Conservation (phyloP, 164 flowering plant genomes). For the Dillenia suffruticosa region DNA sequence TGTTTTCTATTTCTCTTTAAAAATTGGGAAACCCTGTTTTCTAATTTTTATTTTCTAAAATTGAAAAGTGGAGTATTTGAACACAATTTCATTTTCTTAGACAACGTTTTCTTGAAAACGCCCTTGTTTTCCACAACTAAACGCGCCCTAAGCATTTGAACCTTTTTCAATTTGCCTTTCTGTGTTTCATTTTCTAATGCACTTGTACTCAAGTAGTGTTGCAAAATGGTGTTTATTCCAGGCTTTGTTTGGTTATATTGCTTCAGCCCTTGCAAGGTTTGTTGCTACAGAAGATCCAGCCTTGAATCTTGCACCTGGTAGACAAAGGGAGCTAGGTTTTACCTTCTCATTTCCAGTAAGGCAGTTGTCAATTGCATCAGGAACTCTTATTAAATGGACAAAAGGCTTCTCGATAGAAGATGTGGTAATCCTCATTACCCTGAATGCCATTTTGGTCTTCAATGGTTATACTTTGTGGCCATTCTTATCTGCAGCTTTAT, state of each 20-base stretch:
- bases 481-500: too few species aligned
- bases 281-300: conserved; percentile 73
- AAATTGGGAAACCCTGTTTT: too few species aligned
- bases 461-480: too few species aligned
- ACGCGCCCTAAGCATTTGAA: too few species aligned
- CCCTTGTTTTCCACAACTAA: too few species aligned
- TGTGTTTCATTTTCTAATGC: background rate
- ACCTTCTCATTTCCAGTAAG: conserved; percentile 96
- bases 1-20: too few species aligned
- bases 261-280: conserved; percentile 72
- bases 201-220: background rate
- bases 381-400: conserved; percentile 86
- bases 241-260: conserved; percentile 87
- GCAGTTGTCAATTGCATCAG: conserved; percentile 74
- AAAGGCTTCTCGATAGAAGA: conserved; percentile 90
- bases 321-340: conserved; percentile 91
- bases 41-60: too few species aligned
- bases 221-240: conserved; percentile 27
- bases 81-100: too few species aligned
- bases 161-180: background rate
- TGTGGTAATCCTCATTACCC: conserved; percentile 40
- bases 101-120: too few species aligned
- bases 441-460: conserved; percentile 4
- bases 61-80: too few species aligned
- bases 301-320: conserved; percentile 48